phyloP scores from a whole-genome alignment of 2,329 filamentous ascomycete genomes.

The Nannizzia gypsea region DNA sequence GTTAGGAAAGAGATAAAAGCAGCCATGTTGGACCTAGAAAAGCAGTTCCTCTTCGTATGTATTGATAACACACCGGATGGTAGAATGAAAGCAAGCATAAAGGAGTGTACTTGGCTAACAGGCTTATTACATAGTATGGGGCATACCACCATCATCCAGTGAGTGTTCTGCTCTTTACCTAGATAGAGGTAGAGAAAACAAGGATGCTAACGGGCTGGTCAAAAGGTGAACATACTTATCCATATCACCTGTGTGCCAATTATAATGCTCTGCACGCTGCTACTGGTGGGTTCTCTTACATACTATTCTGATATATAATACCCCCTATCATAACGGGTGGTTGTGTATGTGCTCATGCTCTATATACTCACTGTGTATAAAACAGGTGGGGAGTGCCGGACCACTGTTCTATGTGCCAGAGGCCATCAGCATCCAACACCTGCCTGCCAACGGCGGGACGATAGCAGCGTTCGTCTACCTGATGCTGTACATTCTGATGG shows the following conservation, averaged over 20 bases:
- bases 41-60: conserved; percentile 54
- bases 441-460: conserved; percentile 50
- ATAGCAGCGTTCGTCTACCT: conserved; percentile 53
- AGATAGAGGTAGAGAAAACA: not conserved
- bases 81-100: not conserved
- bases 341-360: not conserved
- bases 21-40: conserved; percentile 47
- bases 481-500: conserved; percentile 76
- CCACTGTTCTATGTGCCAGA: conserved; percentile 44
- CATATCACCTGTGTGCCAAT: conserved; percentile 53
- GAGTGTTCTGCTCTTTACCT: conserved; percentile 17
- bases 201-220: conserved; percentile 9
- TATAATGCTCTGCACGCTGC: conserved; percentile 47
- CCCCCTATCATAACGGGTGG: not conserved
- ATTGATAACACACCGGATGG: conserved; percentile 4
- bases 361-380: not conserved
- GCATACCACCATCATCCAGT: conserved; percentile 55
- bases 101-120: not conserved
- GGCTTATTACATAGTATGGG: conserved; percentile 48
- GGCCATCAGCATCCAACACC: conserved; percentile 43
- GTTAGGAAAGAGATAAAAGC: not conserved
- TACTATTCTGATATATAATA: not conserved
- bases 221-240: conserved; percentile 52
- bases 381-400: conserved; percentile 45
- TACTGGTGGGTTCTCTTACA: conserved; percentile 38